Evolutionary conservation across 139 green algal genomes (phyloP), one percentile per base, ranked within the genome.

Genomic region (Tetraselmis chui): DNA sequence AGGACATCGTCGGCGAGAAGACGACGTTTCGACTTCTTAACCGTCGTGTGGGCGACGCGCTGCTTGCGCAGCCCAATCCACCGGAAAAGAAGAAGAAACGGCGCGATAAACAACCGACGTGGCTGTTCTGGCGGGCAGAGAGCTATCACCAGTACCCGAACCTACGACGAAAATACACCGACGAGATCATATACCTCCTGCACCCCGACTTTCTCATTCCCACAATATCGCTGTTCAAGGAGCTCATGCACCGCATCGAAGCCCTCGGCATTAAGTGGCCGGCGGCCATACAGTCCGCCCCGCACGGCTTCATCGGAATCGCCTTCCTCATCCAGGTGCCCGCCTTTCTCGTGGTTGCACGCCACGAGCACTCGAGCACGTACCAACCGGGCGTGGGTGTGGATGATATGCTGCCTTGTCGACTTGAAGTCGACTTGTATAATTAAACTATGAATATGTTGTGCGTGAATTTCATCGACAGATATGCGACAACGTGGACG

Each of bases 81-180:
- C 30, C 26, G 28, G 77, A 59, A 0, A 80, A 67, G 30, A 32
- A 32, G 45, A 32, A 83, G 80, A 76, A 83, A 28, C 11, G 28
- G 80, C 27, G 45, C 28, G 28, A 30, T 23, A 79, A 59, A 59
- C 45, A 67, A 18, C 58, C 59, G 24, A 82, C 58, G 26, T 78
- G 25, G 82, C 83, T 86, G 31, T 32, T 86, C 0, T 86, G 83
- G 83, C 67, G 83, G 18, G 83, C 83, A 29, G 83, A 86, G 83
- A 80, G 29, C 78, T 86, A 83, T 78, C 83, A 86, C 58, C 45
- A 83, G 79, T 86, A 86, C 83, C 23, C 31, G 31, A 81, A 82
- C 76, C 76, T 85, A 2, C 58, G 82, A 31, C 75, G 30, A 27
- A 79, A 78, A n/a, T 81, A 59, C 25, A 11, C 30, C 28, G 76